Base-by-base conservation (phyloP, 257 asterid species). In the Solanum sparsipilum region DNA sequence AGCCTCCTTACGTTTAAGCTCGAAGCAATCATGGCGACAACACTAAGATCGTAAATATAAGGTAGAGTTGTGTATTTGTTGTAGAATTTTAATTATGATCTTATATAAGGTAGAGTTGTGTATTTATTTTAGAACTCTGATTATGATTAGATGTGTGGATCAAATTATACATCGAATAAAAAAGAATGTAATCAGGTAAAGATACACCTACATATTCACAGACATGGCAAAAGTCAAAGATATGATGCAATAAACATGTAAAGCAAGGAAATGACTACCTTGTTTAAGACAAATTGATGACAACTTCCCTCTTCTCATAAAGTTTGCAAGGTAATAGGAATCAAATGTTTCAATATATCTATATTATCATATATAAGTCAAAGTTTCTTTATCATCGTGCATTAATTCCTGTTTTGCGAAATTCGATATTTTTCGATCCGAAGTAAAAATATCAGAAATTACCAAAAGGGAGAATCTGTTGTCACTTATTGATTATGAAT, bases 281-380 rank as follows among this genome's bases (percentile, higher is more conserved):
- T 93, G 97, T 70, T 85, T 86, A 88, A 92, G 88, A 89, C 91
- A 82, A 85, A 96, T 85, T 68, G 96, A 92, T 34, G 90, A 90
- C 90, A 96, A 85, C 82, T 91, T 95, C 87, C 98, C 98, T 76
- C 94, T 95, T 23, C 76, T 89, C 72, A 95, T 93, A 89, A 96
- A 92, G 87, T 87, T 95, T 89, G 89, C 92, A 52, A 96, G 90
- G 31, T 96, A 92, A 85, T 86, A 90, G 70, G 97, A 90, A 70
- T 93, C 86, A 88, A 96, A 96, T 52, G 88, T 90, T 72, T 89
- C 90, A 25, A 86, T 92, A 88, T 95, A 95, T 89, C 91, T 91
- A 71, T 52, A 52, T 52, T 6, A 89, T 98, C 98, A 95, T 58
- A 95, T 88, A 90, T 93, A 90, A 74, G 92, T 92, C 81, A 95